Percentiles rank a stretch among this genome's conserved stretches.
phyloP scores from a whole-genome alignment of 805 yeast genomes.

The Schwanniomyces occidentalis region DNA sequence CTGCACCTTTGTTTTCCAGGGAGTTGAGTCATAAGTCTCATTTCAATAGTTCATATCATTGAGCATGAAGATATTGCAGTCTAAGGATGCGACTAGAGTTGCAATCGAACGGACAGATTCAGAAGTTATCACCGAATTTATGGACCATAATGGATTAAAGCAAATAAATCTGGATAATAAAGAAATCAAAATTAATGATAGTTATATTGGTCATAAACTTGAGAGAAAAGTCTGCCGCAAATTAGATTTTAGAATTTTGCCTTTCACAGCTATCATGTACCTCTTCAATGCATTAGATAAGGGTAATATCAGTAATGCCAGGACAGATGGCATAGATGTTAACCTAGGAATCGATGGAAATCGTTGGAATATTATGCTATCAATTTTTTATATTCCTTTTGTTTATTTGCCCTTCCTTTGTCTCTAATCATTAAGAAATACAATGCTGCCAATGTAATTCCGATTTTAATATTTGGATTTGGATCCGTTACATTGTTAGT shows the following conservation, averaged over 20 bases:
- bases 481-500: slow-evolving; percentile 42
- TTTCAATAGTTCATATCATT: no score
- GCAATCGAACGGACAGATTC: slow-evolving; percentile 8
- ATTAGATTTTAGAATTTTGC: slow-evolving; percentile 45
- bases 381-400: slow-evolving; percentile 47
- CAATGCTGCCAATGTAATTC: slow-evolving; percentile 46
- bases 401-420: slow-evolving; percentile 47
- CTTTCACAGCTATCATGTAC: slow-evolving; percentile 47
- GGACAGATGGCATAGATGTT: slow-evolving; percentile 44
- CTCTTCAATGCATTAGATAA: slow-evolving; percentile 50
- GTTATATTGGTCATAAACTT: slow-evolving; percentile 15
- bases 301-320: slow-evolving; percentile 51
- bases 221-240: slow-evolving; percentile 39
- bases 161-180: no score
- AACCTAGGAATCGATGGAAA: slow-evolving; percentile 43
- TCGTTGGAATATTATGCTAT: slow-evolving; percentile 47
- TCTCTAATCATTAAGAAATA: slow-evolving; percentile 40
- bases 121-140: no score
- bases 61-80: background rate
- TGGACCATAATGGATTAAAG: no score
- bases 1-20: no score
- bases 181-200: slow-evolving; percentile 7
- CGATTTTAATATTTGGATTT: slow-evolving; percentile 45
- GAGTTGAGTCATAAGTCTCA: no score
- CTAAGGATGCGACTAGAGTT: background rate